Evolutionary conservation across 202 grass and related monocot genomes (phyloP), one percentile per base, ranked within the genome.

Genomic region (Carex arenaria): DNA sequence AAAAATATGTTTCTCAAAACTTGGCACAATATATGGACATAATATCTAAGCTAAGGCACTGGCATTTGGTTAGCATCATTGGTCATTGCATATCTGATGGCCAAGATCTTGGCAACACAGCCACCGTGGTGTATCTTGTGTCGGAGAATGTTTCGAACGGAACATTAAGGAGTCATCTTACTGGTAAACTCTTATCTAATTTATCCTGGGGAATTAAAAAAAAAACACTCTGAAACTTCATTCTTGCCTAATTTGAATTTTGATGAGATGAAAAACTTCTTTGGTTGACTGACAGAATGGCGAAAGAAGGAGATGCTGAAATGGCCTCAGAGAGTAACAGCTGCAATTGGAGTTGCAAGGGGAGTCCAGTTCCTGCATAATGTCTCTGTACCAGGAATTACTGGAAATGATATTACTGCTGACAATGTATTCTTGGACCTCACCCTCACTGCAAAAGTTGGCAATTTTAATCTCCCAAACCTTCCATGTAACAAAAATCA

Each of bases 251-350:
- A 11, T 43, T 64, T 47, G n/a, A 40, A 3, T 60, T 32, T 23
- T 36, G 7, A 19, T 64, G 60, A 81, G 5, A 64, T 81, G 28
- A 65, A 77, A 34, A 38, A 19, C 73, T 82, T 68, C 18, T 12
- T 26, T 26, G 49, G 43, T 20, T 51, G 28, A 42, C 85, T 79
- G 68, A 42, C 82, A 98, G 95, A 98, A 65, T 98, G 95, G 95
- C 89, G 93, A 82, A 95, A 95, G 43, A 91, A 93, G 2, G 91
- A 95, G 80, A 93, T 98, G 95, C 86, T 98, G 67, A 98, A 98
- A 89, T 98, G 95, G 95, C 95, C 95, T 7, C 93, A 95, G 54
- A 90, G 93, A 68, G 91, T 92, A 52, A 70, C 81, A 59, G 88
- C 93, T 84, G 78, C 88, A 11, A 90, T 90, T 78, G 93, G 93